Conservation (phyloP, 2,329 filamentous ascomycete species). For the Ciborinia camelliae region DNA sequence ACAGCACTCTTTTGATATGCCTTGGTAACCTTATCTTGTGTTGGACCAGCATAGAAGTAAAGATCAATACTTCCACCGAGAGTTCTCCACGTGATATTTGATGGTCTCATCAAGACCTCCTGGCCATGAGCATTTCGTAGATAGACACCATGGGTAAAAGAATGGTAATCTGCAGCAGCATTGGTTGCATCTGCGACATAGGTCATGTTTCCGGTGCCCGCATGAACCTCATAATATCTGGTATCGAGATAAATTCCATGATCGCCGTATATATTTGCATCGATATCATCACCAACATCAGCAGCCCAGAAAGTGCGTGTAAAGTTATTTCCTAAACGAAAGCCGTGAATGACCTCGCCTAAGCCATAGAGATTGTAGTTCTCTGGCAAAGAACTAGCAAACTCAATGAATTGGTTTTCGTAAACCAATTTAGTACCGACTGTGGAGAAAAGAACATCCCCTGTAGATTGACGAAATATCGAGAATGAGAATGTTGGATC, state of each 20-base stretch:
- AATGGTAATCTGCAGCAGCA: constrained; percentile 54
- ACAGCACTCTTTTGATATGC: constrained; percentile 65
- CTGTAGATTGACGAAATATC: constrained; percentile 55
- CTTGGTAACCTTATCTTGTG: constrained; percentile 63
- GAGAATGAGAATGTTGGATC: constrained; percentile 64
- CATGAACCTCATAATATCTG: constrained; percentile 62
- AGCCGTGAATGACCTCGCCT: constrained; percentile 67
- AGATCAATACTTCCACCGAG: constrained; percentile 76
- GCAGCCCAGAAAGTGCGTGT: constrained; percentile 67
- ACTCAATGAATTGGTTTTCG: constrained; percentile 76
- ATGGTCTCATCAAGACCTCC: constrained; percentile 63
- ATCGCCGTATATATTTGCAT: constrained; percentile 59
- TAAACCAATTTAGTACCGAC: constrained; percentile 62
- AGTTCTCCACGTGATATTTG: constrained; percentile 68
- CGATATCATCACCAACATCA: constrained; percentile 63
- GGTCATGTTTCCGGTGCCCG: constrained; percentile 45
- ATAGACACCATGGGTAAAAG: constrained; percentile 73
- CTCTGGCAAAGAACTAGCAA: constrained; percentile 61
- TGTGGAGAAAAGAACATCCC: constrained; percentile 67
- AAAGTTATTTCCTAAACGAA: constrained; percentile 69
- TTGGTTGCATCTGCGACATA: constrained; percentile 55
- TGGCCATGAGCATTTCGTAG: constrained; percentile 73
- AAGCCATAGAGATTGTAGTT: constrained; percentile 75
- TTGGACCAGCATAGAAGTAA: constrained; percentile 74
- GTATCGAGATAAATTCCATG: constrained; percentile 81